Conservation (phyloP, 1,139 yeast species). For the Yamadazyma taylorii region DNA sequence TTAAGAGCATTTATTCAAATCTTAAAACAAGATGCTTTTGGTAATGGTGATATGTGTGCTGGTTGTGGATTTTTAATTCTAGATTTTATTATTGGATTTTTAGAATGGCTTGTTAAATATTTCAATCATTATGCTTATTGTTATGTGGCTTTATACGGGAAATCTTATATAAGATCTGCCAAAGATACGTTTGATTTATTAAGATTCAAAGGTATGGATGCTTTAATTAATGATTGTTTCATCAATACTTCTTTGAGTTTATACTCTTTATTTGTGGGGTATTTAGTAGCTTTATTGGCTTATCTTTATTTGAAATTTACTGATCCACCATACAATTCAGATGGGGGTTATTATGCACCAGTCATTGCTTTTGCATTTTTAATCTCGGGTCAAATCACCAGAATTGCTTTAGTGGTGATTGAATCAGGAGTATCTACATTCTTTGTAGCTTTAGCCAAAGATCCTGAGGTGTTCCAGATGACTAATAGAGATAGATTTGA, state of each 20-base stretch:
- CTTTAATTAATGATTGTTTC: slow-evolving; percentile 80
- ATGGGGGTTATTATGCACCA: slow-evolving; percentile 71
- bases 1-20: slow-evolving; percentile 50
- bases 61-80: slow-evolving; percentile 55
- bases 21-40: slow-evolving; percentile 53
- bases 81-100: slow-evolving; percentile 60
- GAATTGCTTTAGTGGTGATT: slow-evolving; percentile 70
- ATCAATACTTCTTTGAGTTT: slow-evolving; percentile 74
- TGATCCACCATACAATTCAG: slow-evolving; percentile 66
- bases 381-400: slow-evolving; percentile 74
- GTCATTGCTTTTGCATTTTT: slow-evolving; percentile 76
- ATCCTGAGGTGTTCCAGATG: slow-evolving; percentile 80
- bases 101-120: slow-evolving; percentile 81
- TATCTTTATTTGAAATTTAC: slow-evolving; percentile 73
- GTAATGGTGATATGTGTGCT: slow-evolving; percentile 55
- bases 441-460: slow-evolving; percentile 83
- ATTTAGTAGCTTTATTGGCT: slow-evolving; percentile 65
- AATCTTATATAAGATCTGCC: slow-evolving; percentile 71
- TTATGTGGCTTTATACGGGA: slow-evolving; percentile 84
- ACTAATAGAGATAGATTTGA: slow-evolving; percentile 78
- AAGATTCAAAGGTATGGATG: slow-evolving; percentile 81
- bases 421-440: slow-evolving; percentile 83
- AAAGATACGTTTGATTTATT: slow-evolving; percentile 80
- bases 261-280: slow-evolving; percentile 70
- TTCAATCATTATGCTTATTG: slow-evolving; percentile 92